Conservation (phyloP, 1,139 yeast genomes). For the Blastobotrys buckinghamii region DNA sequence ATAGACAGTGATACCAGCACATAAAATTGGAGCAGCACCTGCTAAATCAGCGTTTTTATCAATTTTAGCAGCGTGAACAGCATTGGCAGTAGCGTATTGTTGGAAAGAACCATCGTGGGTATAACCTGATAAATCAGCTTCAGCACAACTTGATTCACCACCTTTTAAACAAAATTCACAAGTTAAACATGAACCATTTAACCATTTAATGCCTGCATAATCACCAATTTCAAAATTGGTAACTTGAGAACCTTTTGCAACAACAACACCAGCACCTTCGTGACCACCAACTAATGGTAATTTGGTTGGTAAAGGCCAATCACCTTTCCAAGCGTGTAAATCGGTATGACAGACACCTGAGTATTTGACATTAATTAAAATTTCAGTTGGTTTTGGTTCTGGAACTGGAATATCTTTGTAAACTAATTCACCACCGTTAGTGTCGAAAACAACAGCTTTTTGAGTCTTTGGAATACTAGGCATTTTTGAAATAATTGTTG, state of each 20-base stretch:
- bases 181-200: constrained; percentile 65
- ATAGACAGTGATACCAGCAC: constrained; percentile 84
- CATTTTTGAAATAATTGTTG: constrained; percentile 12
- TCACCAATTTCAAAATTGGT: constrained; percentile 70
- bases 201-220: constrained; percentile 66
- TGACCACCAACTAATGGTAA: constrained; percentile 76
- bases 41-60: constrained; percentile 69
- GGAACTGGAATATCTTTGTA: constrained; percentile 64
- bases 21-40: constrained; percentile 63
- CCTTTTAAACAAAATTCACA: constrained; percentile 70
- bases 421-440: constrained; percentile 56
- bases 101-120: constrained; percentile 82
- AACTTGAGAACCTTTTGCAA: constrained; percentile 63
- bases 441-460: constrained; percentile 67
- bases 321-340: constrained; percentile 69
- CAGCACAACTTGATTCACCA: constrained; percentile 63
- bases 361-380: constrained; percentile 56
- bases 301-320: constrained; percentile 62
- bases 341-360: constrained; percentile 68
- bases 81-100: constrained; percentile 81
- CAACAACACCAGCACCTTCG: constrained; percentile 84
- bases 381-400: constrained; percentile 51
- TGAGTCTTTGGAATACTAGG: constrained; percentile 55
- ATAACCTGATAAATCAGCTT: constrained; percentile 69
- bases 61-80: constrained; percentile 76